A percentile compares a stretch with the other conserved stretches of the same genome.
These are phyloP conservation scores for Citrus trifoliata DNA, from an alignment of 345 rosid genomes.

Conservation along the genomic window DNA sequence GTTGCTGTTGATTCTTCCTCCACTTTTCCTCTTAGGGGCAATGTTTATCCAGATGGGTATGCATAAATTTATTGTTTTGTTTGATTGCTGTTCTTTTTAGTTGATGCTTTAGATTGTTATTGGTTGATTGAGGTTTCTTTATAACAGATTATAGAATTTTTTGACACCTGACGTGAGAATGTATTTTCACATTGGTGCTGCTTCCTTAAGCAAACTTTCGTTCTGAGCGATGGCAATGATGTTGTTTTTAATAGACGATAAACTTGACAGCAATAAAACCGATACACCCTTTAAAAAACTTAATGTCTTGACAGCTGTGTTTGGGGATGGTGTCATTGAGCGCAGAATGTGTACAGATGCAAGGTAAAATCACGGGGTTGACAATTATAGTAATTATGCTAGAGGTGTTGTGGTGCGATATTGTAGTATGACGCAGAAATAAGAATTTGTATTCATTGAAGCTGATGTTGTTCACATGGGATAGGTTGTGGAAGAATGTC, in stretches of 20 bases:
- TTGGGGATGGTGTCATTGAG: neutral
- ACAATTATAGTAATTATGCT: neutral
- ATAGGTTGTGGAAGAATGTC: neutral
- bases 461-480: neutral
- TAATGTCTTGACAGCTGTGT: neutral
- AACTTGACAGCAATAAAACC: neutral
- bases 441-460: slow-evolving; percentile 1
- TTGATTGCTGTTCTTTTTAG: neutral
- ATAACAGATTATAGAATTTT: neutral
- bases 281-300: neutral
- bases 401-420: neutral
- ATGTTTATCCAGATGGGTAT: slow-evolving; percentile 88
- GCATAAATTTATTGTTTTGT: slow-evolving; percentile 15
- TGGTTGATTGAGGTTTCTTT: neutral
- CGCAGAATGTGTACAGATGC: neutral
- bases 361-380: neutral
- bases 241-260: neutral
- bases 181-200: neutral
- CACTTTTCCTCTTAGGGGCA: slow-evolving; percentile 68
- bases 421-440: neutral
- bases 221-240: neutral
- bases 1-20: slow-evolving; percentile 51
- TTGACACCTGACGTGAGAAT: neutral
- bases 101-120: neutral
- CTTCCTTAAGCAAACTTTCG: neutral